Conservation (phyloP, 192 early-diverging fungal species). For the Geranomyces michiganensis region DNA sequence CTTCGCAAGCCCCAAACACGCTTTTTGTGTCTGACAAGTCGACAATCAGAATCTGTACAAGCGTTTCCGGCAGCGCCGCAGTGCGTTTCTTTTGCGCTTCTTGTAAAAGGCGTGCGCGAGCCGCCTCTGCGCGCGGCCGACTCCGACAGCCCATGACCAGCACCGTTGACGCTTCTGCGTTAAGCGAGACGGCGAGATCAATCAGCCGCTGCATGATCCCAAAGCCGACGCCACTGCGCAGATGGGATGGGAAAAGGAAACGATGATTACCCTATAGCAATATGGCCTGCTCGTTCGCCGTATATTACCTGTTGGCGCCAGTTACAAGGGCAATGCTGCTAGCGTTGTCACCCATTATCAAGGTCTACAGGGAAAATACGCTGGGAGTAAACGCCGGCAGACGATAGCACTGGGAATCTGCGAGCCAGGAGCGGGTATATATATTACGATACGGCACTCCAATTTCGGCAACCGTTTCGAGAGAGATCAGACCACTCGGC, state of each 20-base stretch:
- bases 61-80: constrained; percentile 4
- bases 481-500: no score
- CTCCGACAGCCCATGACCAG: constrained; percentile 50
- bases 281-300: neutral
- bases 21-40: constrained; percentile 39
- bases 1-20: constrained; percentile 37
- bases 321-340: constrained; percentile 6
- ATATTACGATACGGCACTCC: no score
- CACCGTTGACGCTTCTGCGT: constrained; percentile 12
- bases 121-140: constrained; percentile 34
- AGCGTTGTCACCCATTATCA: neutral
- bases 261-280: neutral
- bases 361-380: no score
- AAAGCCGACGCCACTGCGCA: constrained; percentile 45
- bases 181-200: constrained; percentile 12
- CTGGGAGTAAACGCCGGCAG: no score
- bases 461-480: no score
- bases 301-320: constrained; percentile 21
- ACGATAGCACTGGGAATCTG: no score
- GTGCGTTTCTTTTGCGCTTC: neutral
- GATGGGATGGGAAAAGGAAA: neutral
- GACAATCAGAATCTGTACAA: constrained; percentile 39
- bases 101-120: constrained; percentile 29
- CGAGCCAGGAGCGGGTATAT: no score
- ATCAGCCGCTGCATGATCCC: constrained; percentile 41